Evolutionary conservation across 2,329 filamentous ascomycete genomes (phyloP), one percentile per base, ranked within the genome.

Genomic region (Pyrenophora teres): DNA sequence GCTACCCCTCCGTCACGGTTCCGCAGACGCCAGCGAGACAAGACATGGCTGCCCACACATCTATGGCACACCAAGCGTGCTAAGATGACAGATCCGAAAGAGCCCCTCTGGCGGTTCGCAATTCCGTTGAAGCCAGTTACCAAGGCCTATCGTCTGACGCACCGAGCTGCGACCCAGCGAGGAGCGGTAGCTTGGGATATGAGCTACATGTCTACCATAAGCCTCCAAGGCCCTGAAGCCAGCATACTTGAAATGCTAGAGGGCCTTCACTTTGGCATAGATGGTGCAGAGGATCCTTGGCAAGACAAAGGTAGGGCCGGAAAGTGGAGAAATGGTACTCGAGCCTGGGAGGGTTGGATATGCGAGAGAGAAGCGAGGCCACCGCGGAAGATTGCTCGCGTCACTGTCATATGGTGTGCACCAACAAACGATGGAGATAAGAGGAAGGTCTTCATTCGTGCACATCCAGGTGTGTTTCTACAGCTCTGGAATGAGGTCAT

Each of bases 1-100:
- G 77, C 78, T 4, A 78, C 71, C 72, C 86, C 85, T 2, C 81
- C 81, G 38, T 83, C 82, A 18, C 92, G 87, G 65, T 97, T 91
- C 70, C 86, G 87, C 60, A 94, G 91, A 74, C 86, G 94, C 27
- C 93, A 97, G 70, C 78, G 87, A 39, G 82, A 89, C 72, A 97
- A 97, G 78, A 92, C 89, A 2, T 97, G 93, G 91, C 79, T 99
- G 13, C 94, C 94, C 0, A 97, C 94, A 6, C 94, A 99, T 72
- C 77, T 95, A 59, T 99, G 89, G 83, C 92, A 96, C 74, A 87
- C 93, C 2, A 99, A 99, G 74, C 81, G 94, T 53, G 91, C 94
- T 18, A 88, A 84, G 54, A 95, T 99, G 89, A 92, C 92, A 0
- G 81, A 84, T 6, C 88, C 90, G 0, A 87, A 83, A 41, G 82